phyloP scores from a whole-genome alignment of 495 filamentous ascomycete genomes.

The Xylaria nigripes region DNA sequence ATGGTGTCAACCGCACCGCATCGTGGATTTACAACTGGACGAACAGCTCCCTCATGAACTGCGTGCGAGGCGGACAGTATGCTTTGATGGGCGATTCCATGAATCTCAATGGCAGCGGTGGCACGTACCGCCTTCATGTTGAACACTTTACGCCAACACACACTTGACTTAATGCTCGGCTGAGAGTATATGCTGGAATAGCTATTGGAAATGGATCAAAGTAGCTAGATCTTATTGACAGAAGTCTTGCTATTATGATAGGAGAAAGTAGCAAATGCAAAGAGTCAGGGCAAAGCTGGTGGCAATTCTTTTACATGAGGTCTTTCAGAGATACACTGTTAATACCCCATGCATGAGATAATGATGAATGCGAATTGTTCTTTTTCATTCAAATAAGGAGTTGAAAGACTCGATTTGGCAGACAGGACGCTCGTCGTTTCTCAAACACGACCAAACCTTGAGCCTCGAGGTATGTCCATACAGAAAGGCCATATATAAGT shows the following conservation, averaged over 20 bases:
- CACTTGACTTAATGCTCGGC: neutral
- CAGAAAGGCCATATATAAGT: no score
- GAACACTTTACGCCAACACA: neutral
- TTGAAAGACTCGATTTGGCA: no score
- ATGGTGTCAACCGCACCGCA: slow-evolving; percentile 20
- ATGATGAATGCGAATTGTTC: no score
- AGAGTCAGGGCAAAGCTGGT: neutral
- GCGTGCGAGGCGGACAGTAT: slow-evolving; percentile 16
- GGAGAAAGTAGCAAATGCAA: neutral
- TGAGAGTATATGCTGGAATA: neutral
- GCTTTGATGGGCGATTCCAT: slow-evolving; percentile 18
- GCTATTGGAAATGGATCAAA: neutral
- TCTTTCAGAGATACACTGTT: no score
- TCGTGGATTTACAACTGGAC: slow-evolving; percentile 21
- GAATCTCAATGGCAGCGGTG: slow-evolving; percentile 22
- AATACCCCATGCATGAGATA: no score
- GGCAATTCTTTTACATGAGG: neutral
- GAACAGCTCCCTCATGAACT: slow-evolving; percentile 17
- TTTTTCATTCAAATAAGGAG: no score
- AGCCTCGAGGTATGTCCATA: no score
- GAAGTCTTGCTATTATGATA: neutral
- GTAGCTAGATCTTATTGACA: neutral
- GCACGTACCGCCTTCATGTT: slow-evolving; percentile 21
- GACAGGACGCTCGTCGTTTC: no score
- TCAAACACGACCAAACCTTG: no score